Percentiles rank a stretch among this genome's conserved stretches.
phyloP scores from a whole-genome alignment of 169 alveolate genomes.

The Eimeria sp. region DNA sequence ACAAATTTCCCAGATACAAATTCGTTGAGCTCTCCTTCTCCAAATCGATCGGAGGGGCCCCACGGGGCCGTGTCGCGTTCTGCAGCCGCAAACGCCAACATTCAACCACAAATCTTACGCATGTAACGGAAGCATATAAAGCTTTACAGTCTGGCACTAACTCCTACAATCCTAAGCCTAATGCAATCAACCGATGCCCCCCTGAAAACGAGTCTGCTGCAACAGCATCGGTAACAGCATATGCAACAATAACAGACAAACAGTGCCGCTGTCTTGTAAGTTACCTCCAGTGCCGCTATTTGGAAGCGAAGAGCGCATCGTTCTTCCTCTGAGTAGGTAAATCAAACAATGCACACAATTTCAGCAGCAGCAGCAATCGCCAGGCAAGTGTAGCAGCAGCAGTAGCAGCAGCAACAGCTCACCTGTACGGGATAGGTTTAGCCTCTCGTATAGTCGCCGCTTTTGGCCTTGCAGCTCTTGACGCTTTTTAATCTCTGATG shows the following conservation, averaged over 20 bases:
- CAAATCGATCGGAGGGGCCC: slow-evolving; percentile 82
- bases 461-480: slow-evolving; percentile 71
- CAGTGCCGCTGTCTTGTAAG: background rate
- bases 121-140: background rate
- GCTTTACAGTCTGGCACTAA: background rate
- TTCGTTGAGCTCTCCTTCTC: slow-evolving; percentile 86
- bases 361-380: background rate
- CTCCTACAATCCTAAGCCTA: background rate
- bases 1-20: slow-evolving; percentile 91
- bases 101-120: background rate
- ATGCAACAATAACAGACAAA: background rate
- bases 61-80: slow-evolving; percentile 86
- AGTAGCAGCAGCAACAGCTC: background rate
- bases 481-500: slow-evolving; percentile 60
- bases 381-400: background rate
- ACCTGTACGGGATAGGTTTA: slow-evolving; percentile 75
- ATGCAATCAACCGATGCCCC: background rate
- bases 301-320: slow-evolving; percentile 79
- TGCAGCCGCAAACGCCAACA: slow-evolving; percentile 46
- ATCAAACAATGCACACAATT: background rate
- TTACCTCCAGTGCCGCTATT: slow-evolving; percentile 75
- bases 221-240: background rate
- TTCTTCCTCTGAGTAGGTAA: slow-evolving; percentile 55
- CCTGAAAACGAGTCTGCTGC: background rate
- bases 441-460: slow-evolving; percentile 73